Evolutionary conservation across 768 basidiomycete species (phyloP), one percentile per base, ranked within the genome.

Genomic region (Suillus subalutaceus): DNA sequence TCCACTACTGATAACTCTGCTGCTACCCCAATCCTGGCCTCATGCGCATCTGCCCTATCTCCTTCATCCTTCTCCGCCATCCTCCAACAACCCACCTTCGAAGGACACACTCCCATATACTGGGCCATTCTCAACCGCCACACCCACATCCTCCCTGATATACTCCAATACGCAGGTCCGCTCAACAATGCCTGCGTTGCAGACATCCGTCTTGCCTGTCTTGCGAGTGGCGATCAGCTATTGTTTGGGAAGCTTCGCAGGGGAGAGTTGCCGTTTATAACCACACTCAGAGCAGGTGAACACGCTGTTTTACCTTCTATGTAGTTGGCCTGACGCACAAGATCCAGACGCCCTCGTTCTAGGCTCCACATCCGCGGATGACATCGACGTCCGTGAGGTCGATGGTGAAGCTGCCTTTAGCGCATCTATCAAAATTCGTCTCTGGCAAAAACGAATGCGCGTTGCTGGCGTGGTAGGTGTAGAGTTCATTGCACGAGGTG

Each of bases 371-470:
- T 72, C 86, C 2, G 79, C 81, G 4, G 90, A 92, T 69, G 81
- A 83, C 18, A 77, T 90, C n/a, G 74, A 75, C 5, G 84, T 91
- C 23, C 81, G 83, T 50, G 85, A 90, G 65, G 68, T 85, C 5
- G 76, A 77, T 0, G 80, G 81, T 0, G 82, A 85, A 56, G 85
- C 84, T 0, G 79, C 83, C 0, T 93, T 92, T 66, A 82, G 79
- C 0, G 86, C 81, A 10, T 40, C 26, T 12, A 59, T 59, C 16
- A 26, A 41, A 41, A 59, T 41, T 0, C 9, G 38, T 12, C 58
- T 85, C 52, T 92, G 91, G 75, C 88, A 90, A 73, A 88, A 86
- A 69, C 82, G 91, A n/a, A 89, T 93, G 89, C 79, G 86, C 32
- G 83, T 90, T 16, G 81, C 85, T 30, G 84, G 84, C 65, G 65